phyloP scores from a whole-genome alignment of 2,329 filamentous ascomycete genomes.

The Helotiales sp. region DNA sequence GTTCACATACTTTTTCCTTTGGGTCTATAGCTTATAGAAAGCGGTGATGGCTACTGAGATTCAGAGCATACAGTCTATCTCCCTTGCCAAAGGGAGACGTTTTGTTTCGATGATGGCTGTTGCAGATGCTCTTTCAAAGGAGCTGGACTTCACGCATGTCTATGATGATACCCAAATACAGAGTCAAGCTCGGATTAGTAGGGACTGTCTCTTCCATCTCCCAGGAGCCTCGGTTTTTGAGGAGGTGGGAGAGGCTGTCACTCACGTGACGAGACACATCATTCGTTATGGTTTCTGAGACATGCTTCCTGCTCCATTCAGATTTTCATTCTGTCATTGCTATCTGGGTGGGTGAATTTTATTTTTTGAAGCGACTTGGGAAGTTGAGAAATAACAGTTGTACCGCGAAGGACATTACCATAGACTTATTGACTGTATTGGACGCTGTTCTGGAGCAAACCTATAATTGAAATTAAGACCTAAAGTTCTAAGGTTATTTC shows the following conservation, averaged over 20 bases:
- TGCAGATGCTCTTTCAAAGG: slow-evolving; percentile 70
- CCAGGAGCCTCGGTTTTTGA: no score
- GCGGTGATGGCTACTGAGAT: slow-evolving; percentile 44
- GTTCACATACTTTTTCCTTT: slow-evolving; percentile 54
- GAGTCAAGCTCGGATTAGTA: slow-evolving; percentile 99
- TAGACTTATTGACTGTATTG: no score
- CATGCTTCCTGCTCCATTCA: slow-evolving; percentile 14
- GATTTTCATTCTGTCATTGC: neutral
- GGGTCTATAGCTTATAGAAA: slow-evolving; percentile 61
- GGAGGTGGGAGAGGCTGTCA: no score
- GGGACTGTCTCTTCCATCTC: no score
- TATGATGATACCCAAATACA: slow-evolving; percentile 97
- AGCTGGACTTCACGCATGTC: slow-evolving; percentile 63
- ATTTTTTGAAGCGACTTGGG: neutral
- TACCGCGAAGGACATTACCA: neutral
- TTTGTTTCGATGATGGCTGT: slow-evolving; percentile 33
- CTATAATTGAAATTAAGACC: no score
- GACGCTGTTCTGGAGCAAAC: no score
- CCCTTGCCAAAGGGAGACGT: slow-evolving; percentile 45
- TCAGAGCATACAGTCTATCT: slow-evolving; percentile 38
- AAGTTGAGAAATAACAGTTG: neutral
- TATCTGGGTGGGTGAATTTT: neutral
- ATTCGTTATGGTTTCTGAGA: neutral
- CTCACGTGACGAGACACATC: no score
- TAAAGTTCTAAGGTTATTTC: no score